A percentile compares a stretch with the other conserved stretches of the same genome.
Evolutionary conservation across 2,329 filamentous ascomycete genomes (phyloP).

Genomic region (Talaromyces sp.): DNA sequence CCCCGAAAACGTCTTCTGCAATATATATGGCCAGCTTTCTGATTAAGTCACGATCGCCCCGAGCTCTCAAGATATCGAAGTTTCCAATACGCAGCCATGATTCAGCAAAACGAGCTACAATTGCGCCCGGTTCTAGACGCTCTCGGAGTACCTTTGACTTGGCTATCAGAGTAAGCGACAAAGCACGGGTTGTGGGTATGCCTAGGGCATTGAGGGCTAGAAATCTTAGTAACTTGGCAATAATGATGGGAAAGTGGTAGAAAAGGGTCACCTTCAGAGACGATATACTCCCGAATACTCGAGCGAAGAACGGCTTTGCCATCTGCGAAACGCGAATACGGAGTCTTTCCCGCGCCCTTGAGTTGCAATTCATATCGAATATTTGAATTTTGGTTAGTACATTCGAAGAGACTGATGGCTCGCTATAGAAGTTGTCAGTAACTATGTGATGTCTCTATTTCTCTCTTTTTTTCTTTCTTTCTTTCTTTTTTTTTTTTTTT

Average conservation of each 20-base stretch:
- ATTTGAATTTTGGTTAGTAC: slow-evolving; percentile 72
- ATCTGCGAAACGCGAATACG: slow-evolving; percentile 95
- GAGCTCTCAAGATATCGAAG: slow-evolving; percentile 84
- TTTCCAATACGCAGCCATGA: slow-evolving; percentile 92
- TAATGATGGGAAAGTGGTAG: background rate
- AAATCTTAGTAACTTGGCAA: background rate
- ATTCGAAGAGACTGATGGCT: slow-evolving; percentile 92
- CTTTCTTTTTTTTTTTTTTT: background rate
- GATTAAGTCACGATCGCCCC: slow-evolving; percentile 76
- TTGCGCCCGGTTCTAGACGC: slow-evolving; percentile 82
- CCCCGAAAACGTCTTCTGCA: slow-evolving; percentile 82
- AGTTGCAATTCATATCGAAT: slow-evolving; percentile 85
- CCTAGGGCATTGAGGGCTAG: slow-evolving; percentile 72
- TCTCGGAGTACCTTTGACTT: slow-evolving; percentile 75
- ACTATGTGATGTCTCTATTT: no score
- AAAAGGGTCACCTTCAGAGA: slow-evolving; percentile 69
- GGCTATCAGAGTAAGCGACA: slow-evolving; percentile 78
- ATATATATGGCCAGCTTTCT: slow-evolving; percentile 78
- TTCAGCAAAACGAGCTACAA: slow-evolving; percentile 88
- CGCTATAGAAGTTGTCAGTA: slow-evolving; percentile 46
- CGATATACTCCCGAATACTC: slow-evolving; percentile 91
- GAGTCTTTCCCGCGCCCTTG: slow-evolving; percentile 90
- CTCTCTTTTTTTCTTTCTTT: no score
- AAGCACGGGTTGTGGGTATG: slow-evolving; percentile 83
- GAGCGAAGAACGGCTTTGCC: slow-evolving; percentile 91